These are phyloP conservation scores for Diospyros kaki DNA, from an alignment of 148 eudicot genomes.

Conservation along the genomic window DNA sequence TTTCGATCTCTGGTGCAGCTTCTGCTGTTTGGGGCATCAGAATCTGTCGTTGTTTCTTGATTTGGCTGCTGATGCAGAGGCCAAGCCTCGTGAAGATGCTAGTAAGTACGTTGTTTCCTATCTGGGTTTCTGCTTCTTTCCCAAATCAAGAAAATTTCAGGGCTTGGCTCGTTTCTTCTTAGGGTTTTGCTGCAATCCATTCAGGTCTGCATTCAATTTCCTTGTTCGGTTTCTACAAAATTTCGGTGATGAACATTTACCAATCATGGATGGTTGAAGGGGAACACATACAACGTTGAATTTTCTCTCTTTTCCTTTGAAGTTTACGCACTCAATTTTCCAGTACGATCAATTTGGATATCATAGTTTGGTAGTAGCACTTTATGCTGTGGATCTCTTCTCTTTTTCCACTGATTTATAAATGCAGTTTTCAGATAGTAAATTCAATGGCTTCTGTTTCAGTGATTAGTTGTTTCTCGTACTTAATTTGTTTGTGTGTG, in stretches of 20 bases:
- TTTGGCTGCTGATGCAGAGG: constrained; percentile 24
- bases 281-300: neutral
- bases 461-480: neutral
- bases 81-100: constrained; percentile 41
- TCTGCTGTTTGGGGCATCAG: constrained; percentile 33
- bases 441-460: neutral
- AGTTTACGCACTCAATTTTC: neutral
- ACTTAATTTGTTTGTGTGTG: neutral
- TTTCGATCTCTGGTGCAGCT: constrained; percentile 20
- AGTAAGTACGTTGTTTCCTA: constrained; percentile 42
- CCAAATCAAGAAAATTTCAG: neutral
- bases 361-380: neutral
- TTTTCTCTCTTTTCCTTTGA: neutral
- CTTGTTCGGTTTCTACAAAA: neutral
- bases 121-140: neutral
- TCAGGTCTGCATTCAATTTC: neutral
- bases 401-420: neutral
- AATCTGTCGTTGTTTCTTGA: constrained; percentile 16
- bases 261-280: neutral
- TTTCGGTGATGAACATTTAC: neutral
- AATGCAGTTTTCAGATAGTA: neutral
- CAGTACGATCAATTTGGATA: neutral
- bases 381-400: neutral
- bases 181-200: neutral
- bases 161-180: neutral